phyloP scores from a whole-genome alignment of 768 basidiomycete species.

The Suillus americanus region DNA sequence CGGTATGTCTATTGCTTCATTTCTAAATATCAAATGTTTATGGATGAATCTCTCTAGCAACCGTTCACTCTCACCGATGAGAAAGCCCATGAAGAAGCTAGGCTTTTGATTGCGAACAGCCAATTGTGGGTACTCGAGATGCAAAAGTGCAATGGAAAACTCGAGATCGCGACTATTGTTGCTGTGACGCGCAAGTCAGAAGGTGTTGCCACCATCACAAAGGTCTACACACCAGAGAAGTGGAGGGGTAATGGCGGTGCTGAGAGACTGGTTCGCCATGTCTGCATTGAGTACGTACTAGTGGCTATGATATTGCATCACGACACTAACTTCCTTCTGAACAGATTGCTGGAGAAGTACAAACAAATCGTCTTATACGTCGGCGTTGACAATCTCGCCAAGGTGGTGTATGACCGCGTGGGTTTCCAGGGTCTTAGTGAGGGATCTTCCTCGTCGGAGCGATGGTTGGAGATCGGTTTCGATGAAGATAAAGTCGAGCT shows the following conservation, averaged over 20 bases:
- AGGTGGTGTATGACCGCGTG: constrained; percentile 58
- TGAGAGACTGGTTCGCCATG: constrained; percentile 56
- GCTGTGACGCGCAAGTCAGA: constrained; percentile 64
- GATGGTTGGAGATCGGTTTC: constrained; percentile 70
- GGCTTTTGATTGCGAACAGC: constrained; percentile 41
- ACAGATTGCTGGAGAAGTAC: constrained; percentile 39
- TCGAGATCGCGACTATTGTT: constrained; percentile 61
- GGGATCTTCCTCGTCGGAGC: constrained; percentile 28
- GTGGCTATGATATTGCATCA: not conserved
- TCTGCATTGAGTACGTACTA: constrained; percentile 51
- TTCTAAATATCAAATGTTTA: not conserved
- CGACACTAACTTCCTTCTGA: constrained; percentile 10
- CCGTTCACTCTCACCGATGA: constrained; percentile 52
- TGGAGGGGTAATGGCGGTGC: constrained; percentile 61
- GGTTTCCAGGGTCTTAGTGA: constrained; percentile 60
- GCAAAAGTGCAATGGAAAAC: constrained; percentile 18
- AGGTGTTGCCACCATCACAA: constrained; percentile 62
- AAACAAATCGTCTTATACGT: constrained; percentile 64
- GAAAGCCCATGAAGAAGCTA: constrained; percentile 51
- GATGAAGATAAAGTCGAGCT: constrained; percentile 43
- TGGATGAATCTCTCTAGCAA: constrained; percentile 32
- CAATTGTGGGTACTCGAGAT: constrained; percentile 65
- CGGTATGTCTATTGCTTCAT: constrained; percentile 40
- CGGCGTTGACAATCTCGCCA: constrained; percentile 48
- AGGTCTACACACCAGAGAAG: constrained; percentile 60